Evolutionary conservation across 73 alveolate species (phyloP).

Genomic region (Blepharisma japonicum): DNA sequence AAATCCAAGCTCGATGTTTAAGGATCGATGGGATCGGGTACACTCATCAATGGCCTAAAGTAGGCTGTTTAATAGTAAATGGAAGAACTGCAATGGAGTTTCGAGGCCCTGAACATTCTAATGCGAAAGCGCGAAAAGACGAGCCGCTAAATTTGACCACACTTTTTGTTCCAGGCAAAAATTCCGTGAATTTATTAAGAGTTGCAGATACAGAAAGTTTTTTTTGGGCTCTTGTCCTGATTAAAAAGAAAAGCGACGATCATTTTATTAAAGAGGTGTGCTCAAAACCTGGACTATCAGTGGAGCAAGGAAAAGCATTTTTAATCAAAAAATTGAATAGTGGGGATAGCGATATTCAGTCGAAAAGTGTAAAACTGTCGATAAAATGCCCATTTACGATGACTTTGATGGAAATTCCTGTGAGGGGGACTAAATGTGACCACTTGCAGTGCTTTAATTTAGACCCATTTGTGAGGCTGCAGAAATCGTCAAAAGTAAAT

Average conservation of each 20-base stretch:
- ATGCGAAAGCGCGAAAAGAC: conserved; percentile 19
- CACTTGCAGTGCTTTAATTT: conserved; percentile 20
- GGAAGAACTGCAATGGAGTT: neutral
- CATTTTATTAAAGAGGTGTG: conserved; percentile 9
- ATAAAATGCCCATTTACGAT: conserved; percentile 28
- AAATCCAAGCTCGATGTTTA: conserved; percentile 33
- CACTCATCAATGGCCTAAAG: conserved; percentile 13
- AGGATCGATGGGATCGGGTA: conserved; percentile 18
- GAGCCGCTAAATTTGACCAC: conserved; percentile 20
- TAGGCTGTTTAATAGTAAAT: conserved; percentile 22
- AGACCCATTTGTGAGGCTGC: neutral
- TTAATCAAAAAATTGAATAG: neutral
- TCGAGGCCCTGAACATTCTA: neutral
- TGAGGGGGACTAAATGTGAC: conserved; percentile 22
- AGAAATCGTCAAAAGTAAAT: neutral
- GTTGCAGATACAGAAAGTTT: neutral
- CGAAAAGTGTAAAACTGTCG: neutral
- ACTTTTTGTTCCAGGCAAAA: neutral
- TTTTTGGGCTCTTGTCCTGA: neutral
- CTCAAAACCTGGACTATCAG: neutral
- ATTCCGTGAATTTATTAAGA: neutral
- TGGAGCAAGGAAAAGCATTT: neutral
- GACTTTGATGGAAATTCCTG: conserved; percentile 9
- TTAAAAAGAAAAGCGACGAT: neutral
- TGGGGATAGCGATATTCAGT: conserved; percentile 1